Percentiles rank a stretch among this genome's conserved stretches.
Evolutionary conservation across 2,329 filamentous ascomycete genomes (phyloP).

Genomic region (Verticillium dahliae): DNA sequence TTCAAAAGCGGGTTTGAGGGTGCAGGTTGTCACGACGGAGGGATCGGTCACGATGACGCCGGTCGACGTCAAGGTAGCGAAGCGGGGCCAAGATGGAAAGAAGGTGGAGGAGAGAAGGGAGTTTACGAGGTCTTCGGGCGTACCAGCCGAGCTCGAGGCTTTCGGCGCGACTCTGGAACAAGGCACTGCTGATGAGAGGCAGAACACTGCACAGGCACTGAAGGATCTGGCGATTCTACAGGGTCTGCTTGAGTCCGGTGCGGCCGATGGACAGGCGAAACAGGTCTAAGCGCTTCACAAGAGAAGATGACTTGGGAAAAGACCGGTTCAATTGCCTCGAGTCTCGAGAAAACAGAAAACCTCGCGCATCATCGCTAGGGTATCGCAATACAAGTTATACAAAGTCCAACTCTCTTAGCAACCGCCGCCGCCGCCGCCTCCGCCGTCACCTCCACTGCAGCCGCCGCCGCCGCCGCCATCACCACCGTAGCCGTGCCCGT

Average conservation of each 20-base stretch:
- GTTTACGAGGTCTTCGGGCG: constrained; percentile 45
- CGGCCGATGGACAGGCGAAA: constrained; percentile 25
- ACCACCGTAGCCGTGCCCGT: neutral
- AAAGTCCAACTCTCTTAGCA: neutral
- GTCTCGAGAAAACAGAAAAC: neutral
- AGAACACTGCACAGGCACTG: constrained; percentile 51
- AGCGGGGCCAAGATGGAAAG: constrained; percentile 25
- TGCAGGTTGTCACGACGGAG: constrained; percentile 49
- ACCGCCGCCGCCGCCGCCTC: neutral
- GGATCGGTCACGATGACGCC: constrained; percentile 44
- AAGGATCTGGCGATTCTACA: constrained; percentile 55
- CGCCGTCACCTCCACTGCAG: neutral
- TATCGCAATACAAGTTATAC: neutral
- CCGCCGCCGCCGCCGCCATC: neutral
- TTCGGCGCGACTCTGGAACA: constrained; percentile 48
- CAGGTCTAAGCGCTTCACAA: neutral
- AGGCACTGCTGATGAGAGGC: constrained; percentile 41
- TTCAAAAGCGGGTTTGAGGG: constrained; percentile 45
- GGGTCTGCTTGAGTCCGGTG: constrained; percentile 41
- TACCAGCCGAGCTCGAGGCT: constrained; percentile 53
- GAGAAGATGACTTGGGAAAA: neutral
- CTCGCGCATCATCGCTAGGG: neutral
- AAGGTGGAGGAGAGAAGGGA: constrained; percentile 21
- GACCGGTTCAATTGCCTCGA: no score
- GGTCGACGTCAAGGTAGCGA: constrained; percentile 34